Percentiles rank a stretch among this genome's conserved stretches.
phyloP scores from a whole-genome alignment of 441 rosid species.

The Erodium texanum region DNA sequence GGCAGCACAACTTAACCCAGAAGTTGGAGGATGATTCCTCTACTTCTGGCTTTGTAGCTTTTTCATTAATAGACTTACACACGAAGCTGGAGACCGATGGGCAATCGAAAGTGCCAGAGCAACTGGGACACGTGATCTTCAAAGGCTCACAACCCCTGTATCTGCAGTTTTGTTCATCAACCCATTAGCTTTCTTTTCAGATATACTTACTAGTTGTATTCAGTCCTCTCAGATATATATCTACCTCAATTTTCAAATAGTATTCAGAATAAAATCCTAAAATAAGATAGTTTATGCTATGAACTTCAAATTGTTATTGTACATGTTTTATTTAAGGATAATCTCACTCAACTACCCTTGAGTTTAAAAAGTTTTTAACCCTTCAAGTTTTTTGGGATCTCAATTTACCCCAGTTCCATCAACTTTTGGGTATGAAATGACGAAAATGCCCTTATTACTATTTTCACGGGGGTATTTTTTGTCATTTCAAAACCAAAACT shows the following conservation, averaged over 20 bases:
- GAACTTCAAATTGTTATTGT: not conserved
- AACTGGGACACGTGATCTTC: conserved; percentile 73
- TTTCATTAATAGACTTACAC: conserved; percentile 26
- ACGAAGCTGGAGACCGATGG: conserved; percentile 58
- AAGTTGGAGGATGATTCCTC: conserved; percentile 42
- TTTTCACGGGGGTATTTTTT: no score
- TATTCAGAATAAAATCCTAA: no score
- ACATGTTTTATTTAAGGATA: no score
- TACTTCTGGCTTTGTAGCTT: conserved; percentile 25
- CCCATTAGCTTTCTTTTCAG: not conserved
- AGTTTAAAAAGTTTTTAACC: no score
- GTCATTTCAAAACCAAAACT: no score
- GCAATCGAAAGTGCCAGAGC: conserved; percentile 65
- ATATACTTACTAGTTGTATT: not conserved
- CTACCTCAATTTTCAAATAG: no score
- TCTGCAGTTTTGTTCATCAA: conserved; percentile 35
- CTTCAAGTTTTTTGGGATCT: no score
- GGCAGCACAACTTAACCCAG: conserved; percentile 67
- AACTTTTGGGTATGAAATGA: no score
- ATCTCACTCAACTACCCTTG: no score
- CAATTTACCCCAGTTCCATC: no score
- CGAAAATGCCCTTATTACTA: no score
- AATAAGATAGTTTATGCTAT: not conserved
- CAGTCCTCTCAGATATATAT: not conserved
- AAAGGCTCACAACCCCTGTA: conserved; percentile 68